A percentile compares a stretch with the other conserved stretches of the same genome.
phyloP scores from a whole-genome alignment of 441 rosid genomes.

The Croton setiger region DNA sequence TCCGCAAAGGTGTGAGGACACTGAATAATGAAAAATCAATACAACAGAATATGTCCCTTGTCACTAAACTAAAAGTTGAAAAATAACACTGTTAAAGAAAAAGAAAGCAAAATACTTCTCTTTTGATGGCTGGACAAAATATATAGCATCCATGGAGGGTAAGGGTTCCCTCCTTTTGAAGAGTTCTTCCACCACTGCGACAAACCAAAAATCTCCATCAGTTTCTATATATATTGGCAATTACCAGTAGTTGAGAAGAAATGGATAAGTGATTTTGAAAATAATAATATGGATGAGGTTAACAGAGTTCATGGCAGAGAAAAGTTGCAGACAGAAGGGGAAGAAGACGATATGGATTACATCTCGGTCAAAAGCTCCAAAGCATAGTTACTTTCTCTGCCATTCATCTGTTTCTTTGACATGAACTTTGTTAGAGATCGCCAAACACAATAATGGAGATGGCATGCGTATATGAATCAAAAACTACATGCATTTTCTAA shows the following conservation, averaged over 20 bases:
- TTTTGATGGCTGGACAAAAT: conserved; percentile 87
- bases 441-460: no score
- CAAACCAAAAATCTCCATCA: conserved; percentile 13
- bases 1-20: neutral
- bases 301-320: neutral
- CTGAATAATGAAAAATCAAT: neutral
- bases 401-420: no score
- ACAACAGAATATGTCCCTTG: neutral
- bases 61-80: neutral
- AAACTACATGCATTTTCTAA: neutral
- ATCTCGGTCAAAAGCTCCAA: no score
- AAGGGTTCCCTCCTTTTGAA: conserved; percentile 82
- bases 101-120: conserved; percentile 55
- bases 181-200: conserved; percentile 92
- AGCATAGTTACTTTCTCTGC: no score
- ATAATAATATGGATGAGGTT: neutral
- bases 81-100: conserved; percentile 2
- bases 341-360: no score
- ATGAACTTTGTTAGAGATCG: no score
- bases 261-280: neutral
- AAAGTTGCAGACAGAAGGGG: no score
- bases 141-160: conserved; percentile 88
- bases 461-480: neutral
- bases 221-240: conserved; percentile 5
- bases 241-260: conserved; percentile 4